Evolutionary conservation across 164 flowering plant genomes (phyloP), one percentile per base, ranked within the genome.

Genomic region (Berberis vulgaris): DNA sequence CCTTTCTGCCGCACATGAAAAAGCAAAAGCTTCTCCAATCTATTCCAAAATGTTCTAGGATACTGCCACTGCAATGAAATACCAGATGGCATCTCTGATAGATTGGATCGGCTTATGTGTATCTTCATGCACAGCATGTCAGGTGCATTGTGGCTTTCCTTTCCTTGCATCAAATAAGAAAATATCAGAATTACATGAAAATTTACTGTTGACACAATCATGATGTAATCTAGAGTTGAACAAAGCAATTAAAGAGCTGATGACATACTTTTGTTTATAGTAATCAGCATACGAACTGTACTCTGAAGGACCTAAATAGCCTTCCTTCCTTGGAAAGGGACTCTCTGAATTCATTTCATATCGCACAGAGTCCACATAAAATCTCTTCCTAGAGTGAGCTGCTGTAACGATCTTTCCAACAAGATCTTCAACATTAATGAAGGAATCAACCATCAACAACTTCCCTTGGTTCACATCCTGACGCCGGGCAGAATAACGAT

Each of bases 371-470:
- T 91, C 97, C 62, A 95, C 97, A 77, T 86, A 95, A 77, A 95
- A 91, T 73, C 99, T 80, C 82, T 95, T 95, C 61, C 99, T 97
- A 11, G 99, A 95, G 76, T 95, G 99, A 72, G 92, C 99, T 71
- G 99, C 97, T 46, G 99, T 95, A 41, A 95, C 89, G 68, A 95
- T 89, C 77, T 80, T 84, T 41, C 97, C 97, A 3, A 88, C 83
- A 60, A 95, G 76, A 72, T 83, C 87, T 65, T 84, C 83, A 1
- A 75, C 82, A 67, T 59, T 62, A 11, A 72, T 58, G 71, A 71
- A 80, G 50, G 82, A 75, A 84, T 89, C 96, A 59, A 96, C 96
- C 94, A 91, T 81, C 73, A 84, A 57, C 73, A 95, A 56, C 63
- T 78, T 82, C 10, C 80, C 84, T 66, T 68, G 62, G 54, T 66